phyloP scores from a whole-genome alignment of 2,329 filamentous ascomycete genomes.

The Calonectria leucothoes region DNA sequence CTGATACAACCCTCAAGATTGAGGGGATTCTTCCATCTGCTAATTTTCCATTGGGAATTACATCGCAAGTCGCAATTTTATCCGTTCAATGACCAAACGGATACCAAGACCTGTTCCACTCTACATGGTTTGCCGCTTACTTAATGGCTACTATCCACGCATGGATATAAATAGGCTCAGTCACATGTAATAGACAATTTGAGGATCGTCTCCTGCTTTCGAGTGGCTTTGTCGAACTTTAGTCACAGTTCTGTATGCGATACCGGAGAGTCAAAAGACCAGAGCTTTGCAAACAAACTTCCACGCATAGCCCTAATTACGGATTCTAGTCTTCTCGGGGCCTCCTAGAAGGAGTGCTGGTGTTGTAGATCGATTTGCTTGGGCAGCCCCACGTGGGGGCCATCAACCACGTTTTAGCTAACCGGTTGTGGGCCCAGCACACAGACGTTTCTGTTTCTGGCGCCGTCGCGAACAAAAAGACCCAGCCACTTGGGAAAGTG shows the following conservation, averaged over 20 bases:
- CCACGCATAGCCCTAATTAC: not conserved
- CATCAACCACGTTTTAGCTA: not conserved
- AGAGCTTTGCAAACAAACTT: not conserved
- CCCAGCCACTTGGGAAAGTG: not conserved
- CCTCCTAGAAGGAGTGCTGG: no score
- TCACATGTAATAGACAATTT: not conserved
- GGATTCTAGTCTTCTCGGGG: not conserved
- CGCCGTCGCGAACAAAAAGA: not conserved
- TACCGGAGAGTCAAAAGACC: not conserved
- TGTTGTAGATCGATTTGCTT: not conserved
- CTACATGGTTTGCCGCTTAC: no score
- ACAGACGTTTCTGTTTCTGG: not conserved
- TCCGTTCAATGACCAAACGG: no score
- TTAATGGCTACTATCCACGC: no score
- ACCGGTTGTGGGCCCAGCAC: not conserved
- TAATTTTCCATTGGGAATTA: no score
- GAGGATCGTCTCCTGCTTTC: no score
- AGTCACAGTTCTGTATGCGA: not conserved
- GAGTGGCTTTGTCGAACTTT: not conserved
- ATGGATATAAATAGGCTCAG: not conserved
- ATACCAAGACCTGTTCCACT: no score
- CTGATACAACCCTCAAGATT: no score
- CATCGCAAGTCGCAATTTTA: no score
- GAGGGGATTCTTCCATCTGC: no score
- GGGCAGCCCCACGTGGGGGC: not conserved